Conservation (phyloP, 2,329 filamentous ascomycete species). For the Polytolypa hystricis region DNA sequence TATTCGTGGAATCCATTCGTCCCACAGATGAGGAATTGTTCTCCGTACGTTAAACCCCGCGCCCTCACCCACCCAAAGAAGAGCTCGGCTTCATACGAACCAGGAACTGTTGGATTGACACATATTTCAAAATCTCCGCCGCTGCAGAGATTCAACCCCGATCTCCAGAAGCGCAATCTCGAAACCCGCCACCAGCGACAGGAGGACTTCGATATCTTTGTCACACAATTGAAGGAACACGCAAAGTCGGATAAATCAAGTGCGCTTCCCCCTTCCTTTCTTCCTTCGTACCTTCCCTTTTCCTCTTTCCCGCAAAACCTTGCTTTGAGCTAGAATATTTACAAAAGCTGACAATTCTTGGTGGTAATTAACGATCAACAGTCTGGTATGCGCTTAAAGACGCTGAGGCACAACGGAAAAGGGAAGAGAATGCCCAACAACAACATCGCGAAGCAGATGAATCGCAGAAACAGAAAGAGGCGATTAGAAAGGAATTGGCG, state of each 20-base stretch:
- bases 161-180: constrained; percentile 80
- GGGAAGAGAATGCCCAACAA: constrained; percentile 17
- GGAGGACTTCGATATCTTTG: constrained; percentile 83
- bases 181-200: constrained; percentile 64
- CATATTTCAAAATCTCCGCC: background rate
- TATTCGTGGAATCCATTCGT: constrained; percentile 58
- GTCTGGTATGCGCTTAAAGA: constrained; percentile 26
- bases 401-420: constrained; percentile 26
- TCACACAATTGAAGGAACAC: constrained; percentile 71
- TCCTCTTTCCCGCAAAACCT: background rate
- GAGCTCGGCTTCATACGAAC: too few species aligned
- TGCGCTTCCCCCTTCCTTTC: constrained; percentile 31
- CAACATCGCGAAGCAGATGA: constrained; percentile 22
- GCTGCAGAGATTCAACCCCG: constrained; percentile 70
- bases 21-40: constrained; percentile 90
- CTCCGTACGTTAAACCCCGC: constrained; percentile 43
- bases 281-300: background rate
- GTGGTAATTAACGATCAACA: too few species aligned
- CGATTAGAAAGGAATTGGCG: constrained; percentile 30
- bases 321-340: too few species aligned
- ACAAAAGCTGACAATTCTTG: too few species aligned
- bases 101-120: too few species aligned
- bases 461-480: constrained; percentile 23
- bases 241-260: constrained; percentile 86
- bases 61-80: too few species aligned